phyloP scores from a whole-genome alignment of 176 grass and related monocot genomes.

The Avena eriantha region DNA sequence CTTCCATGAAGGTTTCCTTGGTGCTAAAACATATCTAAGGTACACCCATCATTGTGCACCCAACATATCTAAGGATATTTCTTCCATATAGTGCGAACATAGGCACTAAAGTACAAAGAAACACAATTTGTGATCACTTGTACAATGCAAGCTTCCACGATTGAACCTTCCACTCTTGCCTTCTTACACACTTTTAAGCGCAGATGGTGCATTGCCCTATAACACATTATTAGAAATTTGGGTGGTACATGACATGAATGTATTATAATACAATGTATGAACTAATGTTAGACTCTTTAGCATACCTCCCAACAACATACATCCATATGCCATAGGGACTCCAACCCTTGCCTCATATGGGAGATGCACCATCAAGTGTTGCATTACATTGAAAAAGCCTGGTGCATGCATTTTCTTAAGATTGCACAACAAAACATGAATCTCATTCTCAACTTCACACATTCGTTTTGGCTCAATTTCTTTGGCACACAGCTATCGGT shows the following conservation, averaged over 20 bases:
- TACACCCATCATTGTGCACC: conserved; percentile 15
- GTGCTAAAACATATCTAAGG: conserved; percentile 14
- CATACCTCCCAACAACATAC: too few relatives aligned
- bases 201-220: not conserved
- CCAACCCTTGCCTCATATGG: too few relatives aligned
- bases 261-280: too few relatives aligned
- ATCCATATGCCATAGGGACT: too few relatives aligned
- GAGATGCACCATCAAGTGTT: not conserved
- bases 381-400: not conserved
- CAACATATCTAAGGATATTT: not conserved
- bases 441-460: too few relatives aligned
- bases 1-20: conserved; percentile 12
- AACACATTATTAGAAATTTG: too few relatives aligned
- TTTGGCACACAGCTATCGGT: too few relatives aligned
- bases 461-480: too few relatives aligned
- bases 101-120: not conserved
- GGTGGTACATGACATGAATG: too few relatives aligned
- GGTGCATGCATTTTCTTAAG: not conserved
- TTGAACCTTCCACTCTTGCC: conserved; percentile 17
- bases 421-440: not conserved
- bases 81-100: not conserved
- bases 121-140: conserved; percentile 34
- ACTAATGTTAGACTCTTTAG: too few relatives aligned
- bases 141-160: conserved; percentile 20
- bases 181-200: not conserved